Percentiles rank a stretch among this genome's conserved stretches.
phyloP scores from a whole-genome alignment of 2,329 filamentous ascomycete species.

The Aspergillus persii region DNA sequence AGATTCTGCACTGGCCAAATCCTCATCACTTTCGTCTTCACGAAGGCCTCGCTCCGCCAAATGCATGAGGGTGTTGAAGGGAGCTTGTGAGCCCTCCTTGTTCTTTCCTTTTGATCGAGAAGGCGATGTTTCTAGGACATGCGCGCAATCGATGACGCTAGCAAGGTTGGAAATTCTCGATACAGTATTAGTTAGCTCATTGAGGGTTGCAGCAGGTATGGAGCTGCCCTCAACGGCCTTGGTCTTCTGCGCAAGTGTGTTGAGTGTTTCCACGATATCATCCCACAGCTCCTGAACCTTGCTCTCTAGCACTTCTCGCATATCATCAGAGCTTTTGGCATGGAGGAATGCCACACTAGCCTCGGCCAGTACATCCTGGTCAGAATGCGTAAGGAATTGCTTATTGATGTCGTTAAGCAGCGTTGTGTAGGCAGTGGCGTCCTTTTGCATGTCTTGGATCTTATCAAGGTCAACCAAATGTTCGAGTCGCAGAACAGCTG shows the following conservation, averaged over 20 bases:
- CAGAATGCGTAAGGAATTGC: conserved; percentile 90
- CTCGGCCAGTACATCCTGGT: conserved; percentile 79
- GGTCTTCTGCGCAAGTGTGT: conserved; percentile 67
- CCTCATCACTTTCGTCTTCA: conserved; percentile 61
- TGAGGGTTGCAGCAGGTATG: conserved; percentile 63
- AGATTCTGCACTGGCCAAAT: conserved; percentile 74
- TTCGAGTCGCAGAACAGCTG: conserved; percentile 79
- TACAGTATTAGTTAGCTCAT: conserved; percentile 69
- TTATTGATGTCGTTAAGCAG: conserved; percentile 88
- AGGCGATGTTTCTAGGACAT: conserved; percentile 64
- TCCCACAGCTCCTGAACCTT: conserved; percentile 86
- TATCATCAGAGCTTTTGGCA: conserved; percentile 80
- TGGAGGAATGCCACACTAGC: conserved; percentile 80
- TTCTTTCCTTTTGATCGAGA: conserved; percentile 38
- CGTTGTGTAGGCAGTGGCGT: conserved; percentile 73
- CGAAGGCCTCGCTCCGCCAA: conserved; percentile 73
- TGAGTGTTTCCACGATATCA: conserved; percentile 70
- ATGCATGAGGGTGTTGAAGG: conserved; percentile 66
- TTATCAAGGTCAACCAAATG: conserved; percentile 82
- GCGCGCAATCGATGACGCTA: conserved; percentile 73
- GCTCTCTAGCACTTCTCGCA: conserved; percentile 78
- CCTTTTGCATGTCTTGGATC: conserved; percentile 85
- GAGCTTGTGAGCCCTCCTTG: conserved; percentile 40
- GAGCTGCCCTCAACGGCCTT: conserved; percentile 71
- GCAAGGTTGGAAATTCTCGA: conserved; percentile 78